phyloP scores from a whole-genome alignment of 176 grass and related monocot genomes.

The Carex cristatella region DNA sequence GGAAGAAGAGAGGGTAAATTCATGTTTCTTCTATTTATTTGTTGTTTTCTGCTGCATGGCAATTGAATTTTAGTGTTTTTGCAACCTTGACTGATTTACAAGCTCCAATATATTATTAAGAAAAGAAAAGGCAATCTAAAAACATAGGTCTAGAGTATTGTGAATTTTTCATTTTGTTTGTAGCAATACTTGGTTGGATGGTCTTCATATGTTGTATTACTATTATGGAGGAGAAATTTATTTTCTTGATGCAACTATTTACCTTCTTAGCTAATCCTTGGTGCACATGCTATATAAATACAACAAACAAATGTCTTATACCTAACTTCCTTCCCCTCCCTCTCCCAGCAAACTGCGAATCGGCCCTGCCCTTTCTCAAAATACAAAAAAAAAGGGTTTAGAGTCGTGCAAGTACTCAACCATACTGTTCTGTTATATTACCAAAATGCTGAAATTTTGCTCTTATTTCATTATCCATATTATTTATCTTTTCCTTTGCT shows the following conservation, averaged over 20 bases:
- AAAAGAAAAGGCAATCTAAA: background rate
- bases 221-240: background rate
- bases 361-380: background rate
- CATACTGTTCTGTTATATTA: background rate
- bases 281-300: background rate
- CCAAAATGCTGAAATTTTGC: background rate
- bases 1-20: slow-evolving; percentile 88
- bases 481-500: background rate
- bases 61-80: slow-evolving; percentile 6
- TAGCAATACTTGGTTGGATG: background rate
- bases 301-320: background rate
- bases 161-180: background rate
- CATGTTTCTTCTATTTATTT: slow-evolving; percentile 14
- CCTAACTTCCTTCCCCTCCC: background rate
- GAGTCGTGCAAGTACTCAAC: background rate
- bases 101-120: background rate
- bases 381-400: no score
- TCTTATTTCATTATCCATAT: background rate
- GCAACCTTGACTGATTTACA: background rate
- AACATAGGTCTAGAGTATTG: background rate
- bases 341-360: background rate
- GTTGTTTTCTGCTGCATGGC: background rate
- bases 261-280: background rate
- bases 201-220: background rate
- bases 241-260: background rate